phyloP scores from a whole-genome alignment of 768 basidiomycete species.

The Rhodocollybia butyracea region DNA sequence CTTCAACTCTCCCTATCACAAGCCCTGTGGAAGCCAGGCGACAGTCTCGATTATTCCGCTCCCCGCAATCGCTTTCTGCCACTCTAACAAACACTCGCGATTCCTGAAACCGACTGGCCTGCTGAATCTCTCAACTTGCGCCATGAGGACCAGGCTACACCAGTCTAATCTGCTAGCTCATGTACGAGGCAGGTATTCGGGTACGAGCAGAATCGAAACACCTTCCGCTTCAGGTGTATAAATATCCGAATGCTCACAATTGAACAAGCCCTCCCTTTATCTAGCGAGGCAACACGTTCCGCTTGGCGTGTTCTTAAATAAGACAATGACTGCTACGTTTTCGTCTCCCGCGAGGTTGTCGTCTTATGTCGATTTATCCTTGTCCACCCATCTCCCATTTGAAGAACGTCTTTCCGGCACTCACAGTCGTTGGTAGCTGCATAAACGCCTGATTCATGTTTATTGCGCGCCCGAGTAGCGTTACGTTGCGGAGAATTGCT shows the following conservation, averaged over 20 bases:
- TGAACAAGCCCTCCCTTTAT: not conserved
- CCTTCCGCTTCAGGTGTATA: conserved; percentile 5
- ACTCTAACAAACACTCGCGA: not conserved
- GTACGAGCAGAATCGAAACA: not conserved
- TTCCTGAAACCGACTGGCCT: not conserved
- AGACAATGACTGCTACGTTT: not conserved
- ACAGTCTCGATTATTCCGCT: not conserved
- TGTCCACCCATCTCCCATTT: not conserved
- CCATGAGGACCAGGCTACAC: not conserved
- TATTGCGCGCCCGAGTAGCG: not conserved
- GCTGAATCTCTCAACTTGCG: not conserved
- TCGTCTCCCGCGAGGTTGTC: too few species aligned
- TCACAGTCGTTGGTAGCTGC: not conserved
- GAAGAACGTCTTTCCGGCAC: not conserved
- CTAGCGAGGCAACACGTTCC: conserved; percentile 6
- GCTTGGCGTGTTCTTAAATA: conserved; percentile 4
- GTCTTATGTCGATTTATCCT: too few species aligned
- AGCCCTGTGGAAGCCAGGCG: conserved; percentile 2
- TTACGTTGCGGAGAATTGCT: not conserved
- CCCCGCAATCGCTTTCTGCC: not conserved
- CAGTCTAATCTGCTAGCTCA: not conserved
- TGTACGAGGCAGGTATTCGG: not conserved
- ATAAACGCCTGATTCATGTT: conserved; percentile 4
- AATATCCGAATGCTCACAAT: not conserved
- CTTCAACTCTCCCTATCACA: not conserved